Evolutionary conservation across 805 yeast species (phyloP), one percentile per base, ranked within the genome.

Genomic region (Cyberlindnera mrakii): DNA sequence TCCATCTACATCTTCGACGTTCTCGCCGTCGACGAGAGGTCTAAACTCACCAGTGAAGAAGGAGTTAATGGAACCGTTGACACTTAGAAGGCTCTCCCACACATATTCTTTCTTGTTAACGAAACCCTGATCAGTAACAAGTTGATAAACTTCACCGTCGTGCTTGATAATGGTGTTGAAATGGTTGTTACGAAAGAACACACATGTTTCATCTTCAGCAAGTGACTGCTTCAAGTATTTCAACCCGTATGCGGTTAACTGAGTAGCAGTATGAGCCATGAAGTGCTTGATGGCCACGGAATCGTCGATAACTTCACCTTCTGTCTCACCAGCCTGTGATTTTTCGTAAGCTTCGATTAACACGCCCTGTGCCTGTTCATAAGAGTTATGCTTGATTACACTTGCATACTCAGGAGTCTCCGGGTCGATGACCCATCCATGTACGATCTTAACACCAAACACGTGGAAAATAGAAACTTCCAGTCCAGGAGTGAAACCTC

Each of bases 131-230:
- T 93, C 96, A 1, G 93, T 85, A 3, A 85, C 82, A 23, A 91
- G 67, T 5, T 77, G 62, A 56, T 76, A 88, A 29, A 91, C 66
- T 25, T 68, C 69, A 33, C 63, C 64, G 15, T 59, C 62, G 18
- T 60, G 59, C 55, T 80, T 81, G 44, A 62, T 74, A 10, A 90
- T 58, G 0, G 96, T 87, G 49, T 75, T 75, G 63, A 86, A 91
- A 60, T 89, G 96, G 60, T 93, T 90, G 62, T 93, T 91, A 56
- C 97, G 73, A 67, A 90, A 93, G 48, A 91, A 75, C 0, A 91
- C 78, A 1, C 81, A 76, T 43, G 81, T 70, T 6, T 80, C 73
- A 34, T 80, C 80, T 14, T 72, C 70, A 1, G 62, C 57, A 23
- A 86, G 58, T 4, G 69, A 54, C 6, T 63, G 59, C 46, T 67